Evolutionary conservation across 164 flowering plant species (phyloP), one percentile per base, ranked within the genome.

Genomic region (Euptelea pleiosperma): DNA sequence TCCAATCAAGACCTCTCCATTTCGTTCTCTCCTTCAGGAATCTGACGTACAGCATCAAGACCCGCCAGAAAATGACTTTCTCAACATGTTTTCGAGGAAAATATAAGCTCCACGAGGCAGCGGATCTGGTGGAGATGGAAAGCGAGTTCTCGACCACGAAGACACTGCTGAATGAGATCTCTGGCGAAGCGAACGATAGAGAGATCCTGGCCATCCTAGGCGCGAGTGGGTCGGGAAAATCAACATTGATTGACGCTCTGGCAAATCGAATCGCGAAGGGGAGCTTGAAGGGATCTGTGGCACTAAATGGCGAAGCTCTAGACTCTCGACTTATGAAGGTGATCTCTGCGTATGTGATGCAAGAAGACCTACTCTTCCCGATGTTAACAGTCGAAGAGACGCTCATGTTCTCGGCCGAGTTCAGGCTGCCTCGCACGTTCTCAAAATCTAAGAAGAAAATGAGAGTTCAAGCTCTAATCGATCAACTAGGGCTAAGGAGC

Each of bases 311-410:
- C 2, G 79, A 79, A 37, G 50, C 64, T 6, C 29, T 79, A 33
- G 77, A 74, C 16, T 76, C 83, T 8, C 65, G 77, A 6, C 69
- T 79, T 0, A 29, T 65, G 47, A 70, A 71, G 40, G 72, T 72
- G 26, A 80, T 80, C 1, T 80, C 85, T 0, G 85, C 85, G 0
- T 83, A 83, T 61, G 88, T 83, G 11, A 81, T 79, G 83, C 88
- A 83, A 48, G 88, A 83, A 40, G 88, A 83, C 48, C 76, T 83
- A 6, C 69, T 81, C 6, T 83, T 48, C 47, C 85, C 88, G 3
- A 81, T 83, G 88, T 59, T 83, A 3, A 83, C 85, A 0, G 88
- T 83, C 3, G 84, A 82, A 44, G 87, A 82, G 24, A 82, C 87
- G 0, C 73, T 82, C 2, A 78, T 78, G 82, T 83, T 81, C 61